phyloP scores from a whole-genome alignment of 352 stramenopile species.

The Achlya hypogyna region DNA sequence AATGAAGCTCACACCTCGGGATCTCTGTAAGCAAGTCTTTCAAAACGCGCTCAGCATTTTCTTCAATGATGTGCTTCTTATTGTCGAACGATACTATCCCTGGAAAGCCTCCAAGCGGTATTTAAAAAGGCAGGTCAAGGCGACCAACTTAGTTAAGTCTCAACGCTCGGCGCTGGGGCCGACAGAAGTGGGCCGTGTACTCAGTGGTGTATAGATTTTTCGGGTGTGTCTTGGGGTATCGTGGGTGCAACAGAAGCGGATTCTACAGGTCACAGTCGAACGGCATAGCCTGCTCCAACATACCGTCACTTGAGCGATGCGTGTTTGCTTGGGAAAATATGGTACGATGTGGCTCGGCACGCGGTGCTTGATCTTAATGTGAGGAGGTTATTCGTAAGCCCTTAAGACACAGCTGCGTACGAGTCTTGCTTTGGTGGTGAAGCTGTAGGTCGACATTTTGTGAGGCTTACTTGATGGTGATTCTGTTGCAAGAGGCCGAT shows the following conservation, averaged over 20 bases:
- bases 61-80: background rate
- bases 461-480: too few species aligned
- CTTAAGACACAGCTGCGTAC: too few species aligned
- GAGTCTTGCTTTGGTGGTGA: too few species aligned
- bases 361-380: background rate
- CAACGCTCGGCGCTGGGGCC: background rate
- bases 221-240: background rate
- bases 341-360: background rate
- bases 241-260: background rate
- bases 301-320: background rate
- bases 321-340: background rate
- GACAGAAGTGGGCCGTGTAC: background rate
- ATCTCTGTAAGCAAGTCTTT: too few species aligned
- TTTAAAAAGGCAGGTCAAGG: too few species aligned
- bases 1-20: too few species aligned
- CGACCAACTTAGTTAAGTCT: background rate
- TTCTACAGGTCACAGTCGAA: background rate
- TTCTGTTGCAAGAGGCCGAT: too few species aligned
- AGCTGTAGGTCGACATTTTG: too few species aligned
- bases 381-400: background rate
- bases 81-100: background rate
- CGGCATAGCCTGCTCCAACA: background rate
- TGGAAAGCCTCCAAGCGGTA: background rate
- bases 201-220: background rate
- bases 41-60: too few species aligned